Evolutionary conservation across 1,284 basidiomycete species (phyloP).

Genomic region (Taiwanofungus camphoratus): DNA sequence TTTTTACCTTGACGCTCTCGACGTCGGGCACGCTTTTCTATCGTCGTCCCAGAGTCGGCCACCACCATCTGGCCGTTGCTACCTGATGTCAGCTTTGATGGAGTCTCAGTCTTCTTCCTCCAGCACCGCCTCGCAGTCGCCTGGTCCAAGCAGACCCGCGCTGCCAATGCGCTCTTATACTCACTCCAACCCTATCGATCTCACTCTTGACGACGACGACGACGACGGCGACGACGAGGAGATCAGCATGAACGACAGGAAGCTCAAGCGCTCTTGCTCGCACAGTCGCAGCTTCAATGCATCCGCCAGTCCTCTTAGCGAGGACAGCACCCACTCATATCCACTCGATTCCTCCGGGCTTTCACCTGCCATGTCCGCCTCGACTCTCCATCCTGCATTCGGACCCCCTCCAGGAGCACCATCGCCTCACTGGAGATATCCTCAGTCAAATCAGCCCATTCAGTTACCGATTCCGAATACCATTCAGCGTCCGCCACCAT

Average conservation of each 20-base stretch:
- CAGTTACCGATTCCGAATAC: slow-evolving; percentile 16
- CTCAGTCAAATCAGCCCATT: slow-evolving; percentile 5
- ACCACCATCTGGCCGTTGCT: too few relatives aligned
- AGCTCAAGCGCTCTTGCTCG: slow-evolving; percentile 22
- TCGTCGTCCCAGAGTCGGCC: too few relatives aligned
- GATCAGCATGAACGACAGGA: slow-evolving; percentile 17
- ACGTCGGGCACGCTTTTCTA: too few relatives aligned
- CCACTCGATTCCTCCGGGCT: slow-evolving; percentile 25
- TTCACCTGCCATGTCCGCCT: slow-evolving; percentile 27
- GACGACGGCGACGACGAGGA: slow-evolving; percentile 13
- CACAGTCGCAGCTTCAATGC: slow-evolving; percentile 24
- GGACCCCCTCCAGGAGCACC: neutral
- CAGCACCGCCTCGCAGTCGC: too few relatives aligned
- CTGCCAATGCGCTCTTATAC: slow-evolving; percentile 16
- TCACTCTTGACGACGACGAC: slow-evolving; percentile 29
- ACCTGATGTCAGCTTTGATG: too few relatives aligned
- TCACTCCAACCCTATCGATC: slow-evolving; percentile 29
- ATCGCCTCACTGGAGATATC: slow-evolving; percentile 7
- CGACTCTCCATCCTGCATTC: slow-evolving; percentile 16
- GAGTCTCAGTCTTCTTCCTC: too few relatives aligned
- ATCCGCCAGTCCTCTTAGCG: slow-evolving; percentile 6
- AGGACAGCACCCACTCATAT: slow-evolving; percentile 11
- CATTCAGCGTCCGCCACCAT: slow-evolving; percentile 16
- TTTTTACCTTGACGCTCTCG: too few relatives aligned
- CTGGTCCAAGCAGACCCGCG: too few relatives aligned